phyloP scores from a whole-genome alignment of 805 yeast genomes.

The Ogataea paradorogensis region DNA sequence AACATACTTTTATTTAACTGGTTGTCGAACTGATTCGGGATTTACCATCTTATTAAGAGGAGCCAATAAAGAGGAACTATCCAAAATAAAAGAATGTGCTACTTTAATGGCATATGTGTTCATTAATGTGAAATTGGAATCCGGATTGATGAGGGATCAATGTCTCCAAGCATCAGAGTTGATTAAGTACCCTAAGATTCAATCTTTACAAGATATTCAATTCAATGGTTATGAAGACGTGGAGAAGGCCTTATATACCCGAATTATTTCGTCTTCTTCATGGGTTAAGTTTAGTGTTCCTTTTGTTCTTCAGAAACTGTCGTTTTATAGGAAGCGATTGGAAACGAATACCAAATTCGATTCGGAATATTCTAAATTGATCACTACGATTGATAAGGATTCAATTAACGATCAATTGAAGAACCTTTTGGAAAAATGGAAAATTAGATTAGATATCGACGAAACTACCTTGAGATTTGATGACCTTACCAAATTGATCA shows the following conservation, averaged over 20 bases:
- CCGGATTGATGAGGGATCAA: conserved; percentile 67
- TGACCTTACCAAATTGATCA: conserved; percentile 39
- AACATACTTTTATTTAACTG: conserved; percentile 75
- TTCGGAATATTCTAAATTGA: conserved; percentile 19
- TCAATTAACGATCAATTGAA: conserved; percentile 4
- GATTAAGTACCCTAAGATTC: conserved; percentile 18
- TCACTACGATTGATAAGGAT: conserved; percentile 21
- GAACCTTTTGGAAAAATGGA: conserved; percentile 14
- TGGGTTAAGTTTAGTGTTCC: conserved; percentile 76
- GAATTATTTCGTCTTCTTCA: conserved; percentile 80
- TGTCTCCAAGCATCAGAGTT: conserved; percentile 49
- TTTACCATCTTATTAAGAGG: conserved; percentile 89
- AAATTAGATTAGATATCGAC: conserved; percentile 12
- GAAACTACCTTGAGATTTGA: conserved; percentile 37
- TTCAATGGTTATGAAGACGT: conserved; percentile 32
- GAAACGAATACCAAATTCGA: conserved; percentile 32
- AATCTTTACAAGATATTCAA: conserved; percentile 19
- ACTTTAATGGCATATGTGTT: conserved; percentile 78
- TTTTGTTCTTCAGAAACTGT: conserved; percentile 19
- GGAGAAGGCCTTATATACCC: conserved; percentile 35
- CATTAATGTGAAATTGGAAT: conserved; percentile 79
- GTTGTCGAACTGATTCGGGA: conserved; percentile 71
- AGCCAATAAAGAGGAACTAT: conserved; percentile 55
- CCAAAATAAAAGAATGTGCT: conserved; percentile 70
- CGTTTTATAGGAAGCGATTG: conserved; percentile 24